Conservation (phyloP, 495 filamentous ascomycete genomes). For the Aspergillus haitiensis region DNA sequence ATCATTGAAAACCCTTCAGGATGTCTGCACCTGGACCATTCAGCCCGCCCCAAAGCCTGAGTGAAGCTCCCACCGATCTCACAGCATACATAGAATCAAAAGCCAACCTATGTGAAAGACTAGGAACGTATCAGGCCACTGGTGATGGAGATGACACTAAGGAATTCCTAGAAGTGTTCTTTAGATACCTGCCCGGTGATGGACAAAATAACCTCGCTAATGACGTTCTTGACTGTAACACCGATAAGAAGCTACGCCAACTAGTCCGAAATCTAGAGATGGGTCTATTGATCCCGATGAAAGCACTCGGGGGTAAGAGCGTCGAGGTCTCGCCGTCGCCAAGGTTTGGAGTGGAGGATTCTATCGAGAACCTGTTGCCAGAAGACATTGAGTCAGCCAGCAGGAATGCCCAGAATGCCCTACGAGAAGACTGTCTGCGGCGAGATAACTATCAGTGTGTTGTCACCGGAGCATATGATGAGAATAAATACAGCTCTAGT, state of each 20-base stretch:
- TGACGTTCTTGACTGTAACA: conserved; percentile 13
- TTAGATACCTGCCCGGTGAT: conserved; percentile 13
- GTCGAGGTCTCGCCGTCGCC: conserved; percentile 10
- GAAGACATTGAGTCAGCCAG: conserved; percentile 2
- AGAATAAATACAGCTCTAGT: no score
- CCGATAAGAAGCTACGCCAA: conserved; percentile 19
- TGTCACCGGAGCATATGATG: conserved; percentile 5
- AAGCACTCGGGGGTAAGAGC: conserved; percentile 10
- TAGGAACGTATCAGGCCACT: not conserved
- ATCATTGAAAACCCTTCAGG: not conserved
- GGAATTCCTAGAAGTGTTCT: conserved; percentile 10
- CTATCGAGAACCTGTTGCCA: conserved; percentile 18
- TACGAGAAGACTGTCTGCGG: conserved; percentile 14
- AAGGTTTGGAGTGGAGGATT: conserved; percentile 19
- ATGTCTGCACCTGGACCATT: not conserved
- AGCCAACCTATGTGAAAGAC: not conserved
- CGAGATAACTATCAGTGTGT: conserved; percentile 13
- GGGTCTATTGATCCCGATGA: conserved; percentile 10
- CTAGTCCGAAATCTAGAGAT: conserved; percentile 17
- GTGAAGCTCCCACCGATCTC: not conserved
- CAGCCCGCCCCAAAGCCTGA: not conserved
- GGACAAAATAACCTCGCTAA: conserved; percentile 18
- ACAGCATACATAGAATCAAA: not conserved
- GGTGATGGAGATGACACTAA: conserved; percentile 17
- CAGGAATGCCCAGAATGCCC: conserved; percentile 3